Evolutionary conservation across 805 yeast species (phyloP).

Genomic region (Saturnispora quitensis): DNA sequence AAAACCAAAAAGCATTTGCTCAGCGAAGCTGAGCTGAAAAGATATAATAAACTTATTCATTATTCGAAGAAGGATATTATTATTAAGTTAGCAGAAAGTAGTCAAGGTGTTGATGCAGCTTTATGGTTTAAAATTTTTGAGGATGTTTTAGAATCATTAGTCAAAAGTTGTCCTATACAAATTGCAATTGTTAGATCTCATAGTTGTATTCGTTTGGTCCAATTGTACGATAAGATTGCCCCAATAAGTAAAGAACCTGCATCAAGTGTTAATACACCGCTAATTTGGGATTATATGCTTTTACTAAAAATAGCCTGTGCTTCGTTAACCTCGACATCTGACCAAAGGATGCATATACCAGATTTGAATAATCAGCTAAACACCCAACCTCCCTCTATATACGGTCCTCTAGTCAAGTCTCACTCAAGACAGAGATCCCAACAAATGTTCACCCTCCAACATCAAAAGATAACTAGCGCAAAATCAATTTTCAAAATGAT

Average conservation of each 20-base stretch:
- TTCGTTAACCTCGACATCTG: constrained; percentile 81
- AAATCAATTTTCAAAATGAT: constrained; percentile 83
- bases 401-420: constrained; percentile 39
- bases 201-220: constrained; percentile 82
- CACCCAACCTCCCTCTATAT: constrained; percentile 16
- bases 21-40: constrained; percentile 69
- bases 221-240: constrained; percentile 62
- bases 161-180: constrained; percentile 80
- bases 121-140: constrained; percentile 93
- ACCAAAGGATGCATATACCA: constrained; percentile 62
- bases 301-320: constrained; percentile 87
- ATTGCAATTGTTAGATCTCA: constrained; percentile 88
- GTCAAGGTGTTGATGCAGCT: constrained; percentile 91
- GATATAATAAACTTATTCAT: constrained; percentile 53
- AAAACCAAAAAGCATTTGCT: constrained; percentile 39
- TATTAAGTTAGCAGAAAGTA: constrained; percentile 77
- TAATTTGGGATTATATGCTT: constrained; percentile 41
- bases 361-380: constrained; percentile 11
- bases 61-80: constrained; percentile 57
- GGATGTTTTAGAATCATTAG: constrained; percentile 56
- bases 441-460: constrained; percentile 74
- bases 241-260: constrained; percentile 39
- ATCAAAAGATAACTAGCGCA: constrained; percentile 88
- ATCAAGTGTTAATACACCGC: constrained; percentile 18
- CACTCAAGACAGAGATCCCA: constrained; percentile 72